Percentiles rank a stretch among this genome's conserved stretches.
Conservation (phyloP, 1,139 yeast genomes). For the Wickerhamiella pararugosa region DNA sequence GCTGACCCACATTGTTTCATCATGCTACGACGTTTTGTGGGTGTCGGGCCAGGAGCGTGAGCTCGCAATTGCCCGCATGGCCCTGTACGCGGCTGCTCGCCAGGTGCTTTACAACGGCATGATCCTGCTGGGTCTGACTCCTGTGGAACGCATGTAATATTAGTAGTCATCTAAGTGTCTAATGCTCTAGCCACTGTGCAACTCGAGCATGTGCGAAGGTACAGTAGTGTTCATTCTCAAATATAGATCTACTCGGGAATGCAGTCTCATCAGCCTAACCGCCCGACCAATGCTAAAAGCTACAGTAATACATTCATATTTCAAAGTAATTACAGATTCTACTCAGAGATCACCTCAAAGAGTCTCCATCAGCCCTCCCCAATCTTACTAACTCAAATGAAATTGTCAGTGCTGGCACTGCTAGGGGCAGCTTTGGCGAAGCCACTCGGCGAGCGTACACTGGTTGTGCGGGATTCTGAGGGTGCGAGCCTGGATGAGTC, state of each 20-base stretch:
- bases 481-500: slow-evolving; percentile 7
- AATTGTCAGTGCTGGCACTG: neutral
- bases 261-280: too few species aligned
- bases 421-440: slow-evolving; percentile 8
- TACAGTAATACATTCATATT: too few species aligned
- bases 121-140: slow-evolving; percentile 81
- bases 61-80: slow-evolving; percentile 82
- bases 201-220: too few species aligned
- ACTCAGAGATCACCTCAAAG: too few species aligned
- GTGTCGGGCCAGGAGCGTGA: slow-evolving; percentile 91
- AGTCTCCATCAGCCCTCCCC: too few species aligned
- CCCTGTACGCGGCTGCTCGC: slow-evolving; percentile 80
- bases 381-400: too few species aligned
- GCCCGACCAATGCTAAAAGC: too few species aligned
- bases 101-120: slow-evolving; percentile 87
- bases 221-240: too few species aligned
- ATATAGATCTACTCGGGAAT: too few species aligned
- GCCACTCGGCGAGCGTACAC: slow-evolving; percentile 15
- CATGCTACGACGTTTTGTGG: slow-evolving; percentile 92
- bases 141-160: slow-evolving; percentile 92
- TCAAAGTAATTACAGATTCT: too few species aligned
- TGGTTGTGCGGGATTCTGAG: slow-evolving; percentile 15
- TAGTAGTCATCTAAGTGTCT: too few species aligned
- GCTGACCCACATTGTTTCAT: slow-evolving; percentile 85
- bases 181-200: too few species aligned